Evolutionary conservation across 163 green algal species (phyloP).

Genomic region (Scenedesmus sp.): DNA sequence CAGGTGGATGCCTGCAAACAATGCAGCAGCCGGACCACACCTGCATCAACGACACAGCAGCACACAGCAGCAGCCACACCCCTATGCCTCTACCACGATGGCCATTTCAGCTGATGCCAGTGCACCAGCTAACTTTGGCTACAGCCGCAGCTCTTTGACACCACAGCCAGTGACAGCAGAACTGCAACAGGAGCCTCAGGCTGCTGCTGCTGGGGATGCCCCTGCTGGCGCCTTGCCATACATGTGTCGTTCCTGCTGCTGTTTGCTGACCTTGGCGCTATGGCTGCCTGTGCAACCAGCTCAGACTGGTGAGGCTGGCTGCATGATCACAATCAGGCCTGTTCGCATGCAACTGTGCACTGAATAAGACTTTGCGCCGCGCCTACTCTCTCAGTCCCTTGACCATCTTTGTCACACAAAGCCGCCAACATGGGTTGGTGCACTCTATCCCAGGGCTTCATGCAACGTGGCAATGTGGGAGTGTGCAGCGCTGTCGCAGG

Average conservation of each 20-base stretch:
- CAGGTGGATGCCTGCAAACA: background rate
- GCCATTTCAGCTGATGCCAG: background rate
- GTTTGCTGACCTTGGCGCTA: background rate
- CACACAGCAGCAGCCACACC: background rate
- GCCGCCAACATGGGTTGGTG: too few relatives aligned
- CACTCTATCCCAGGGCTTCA: too few relatives aligned
- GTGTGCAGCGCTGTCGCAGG: too few relatives aligned
- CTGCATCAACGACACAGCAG: background rate
- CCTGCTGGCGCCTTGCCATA: background rate
- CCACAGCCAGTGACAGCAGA: background rate
- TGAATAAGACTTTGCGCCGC: too few relatives aligned
- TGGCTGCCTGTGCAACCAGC: constrained; percentile 14
- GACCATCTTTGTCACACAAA: too few relatives aligned
- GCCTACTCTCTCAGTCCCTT: too few relatives aligned
- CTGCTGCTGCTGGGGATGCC: background rate
- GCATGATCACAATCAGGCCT: too few relatives aligned
- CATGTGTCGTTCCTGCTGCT: constrained; percentile 12
- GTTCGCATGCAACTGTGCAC: too few relatives aligned
- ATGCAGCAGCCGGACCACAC: background rate
- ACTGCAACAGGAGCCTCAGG: background rate
- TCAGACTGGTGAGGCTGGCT: background rate
- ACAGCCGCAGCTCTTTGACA: background rate
- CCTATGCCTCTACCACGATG: background rate
- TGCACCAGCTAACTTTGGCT: background rate
- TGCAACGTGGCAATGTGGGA: too few relatives aligned